Base-by-base conservation (phyloP, 2,329 filamentous ascomycete genomes). In the Myriangium duriaei region DNA sequence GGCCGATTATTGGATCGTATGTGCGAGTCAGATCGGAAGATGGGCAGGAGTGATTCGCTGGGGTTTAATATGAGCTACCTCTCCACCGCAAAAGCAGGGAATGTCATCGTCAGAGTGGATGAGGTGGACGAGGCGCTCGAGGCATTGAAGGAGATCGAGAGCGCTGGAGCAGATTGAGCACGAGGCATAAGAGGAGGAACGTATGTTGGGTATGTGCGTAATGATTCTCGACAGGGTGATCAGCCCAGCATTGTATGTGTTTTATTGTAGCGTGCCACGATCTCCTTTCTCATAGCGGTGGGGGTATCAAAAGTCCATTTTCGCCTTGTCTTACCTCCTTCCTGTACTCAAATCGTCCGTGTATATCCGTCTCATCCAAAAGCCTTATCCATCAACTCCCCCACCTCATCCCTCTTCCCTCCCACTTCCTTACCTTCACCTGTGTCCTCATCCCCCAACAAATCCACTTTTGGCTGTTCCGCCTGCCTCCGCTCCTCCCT, bases 51-150 rank as follows among this genome's bases (percentile, higher is more conserved):
- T 10, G 50, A 51, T 12, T 37, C 30, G 9, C 32, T 32, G 15
- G 74, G 84, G 1, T 57, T 57, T 37, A 86, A 95, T 56, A 77
- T 96, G 60, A 88, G 81, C 41, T 96, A 95, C 57, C 65, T 96
- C 45, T 91, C 81, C 43, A 96, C 88, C 0, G 86, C 85, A 4
- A 73, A 80, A 30, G 85, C 87, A 0, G 88, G 88, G 1, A 87
- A 85, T 4, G 88, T 96, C 7, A 86, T 96, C 52, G 72, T 96
- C 28, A 74, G 77, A 3, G 72, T 79, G 45, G 74, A 80, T 49
- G 81, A 88, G 53, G 67, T 87, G 31, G 65, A 69, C n/a, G 72
- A 73, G 41, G 87, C 84, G 0, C 64, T 95, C 48, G 71, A 72
- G 32, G 83, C 84, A 4, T 58, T 95, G 52, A 65, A 50, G 21